Conservation (phyloP, 2,329 filamentous ascomycete species). For the Reticulascus tulasneorum region DNA sequence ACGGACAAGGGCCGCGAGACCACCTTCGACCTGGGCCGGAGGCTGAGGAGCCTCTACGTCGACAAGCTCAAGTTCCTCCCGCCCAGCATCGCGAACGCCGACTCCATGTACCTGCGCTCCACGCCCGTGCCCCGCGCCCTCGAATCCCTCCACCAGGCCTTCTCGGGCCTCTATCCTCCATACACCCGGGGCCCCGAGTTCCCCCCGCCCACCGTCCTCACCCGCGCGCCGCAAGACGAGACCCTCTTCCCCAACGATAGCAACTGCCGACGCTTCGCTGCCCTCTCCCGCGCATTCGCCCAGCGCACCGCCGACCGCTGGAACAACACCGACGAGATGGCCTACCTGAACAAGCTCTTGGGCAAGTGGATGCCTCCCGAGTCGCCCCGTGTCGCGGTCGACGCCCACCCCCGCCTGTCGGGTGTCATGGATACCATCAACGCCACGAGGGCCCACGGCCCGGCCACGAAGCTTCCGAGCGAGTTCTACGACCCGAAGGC, state of each 20-base stretch:
- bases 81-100: constrained; percentile 40
- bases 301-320: constrained; percentile 67
- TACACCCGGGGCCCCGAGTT: constrained; percentile 41
- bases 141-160: constrained; percentile 72
- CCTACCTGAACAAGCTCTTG: constrained; percentile 71
- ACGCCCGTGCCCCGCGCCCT: constrained; percentile 73
- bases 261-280: constrained; percentile 68
- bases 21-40: constrained; percentile 63
- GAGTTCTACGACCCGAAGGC: constrained; percentile 83
- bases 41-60: constrained; percentile 69
- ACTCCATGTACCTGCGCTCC: constrained; percentile 68
- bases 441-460: constrained; percentile 78
- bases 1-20: constrained; percentile 72
- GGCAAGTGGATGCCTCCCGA: constrained; percentile 81
- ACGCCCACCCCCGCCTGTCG: constrained; percentile 76
- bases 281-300: constrained; percentile 66
- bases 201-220: constrained; percentile 61
- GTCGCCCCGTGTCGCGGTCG: constrained; percentile 68
- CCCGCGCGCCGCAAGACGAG: constrained; percentile 63
- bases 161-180: constrained; percentile 69
- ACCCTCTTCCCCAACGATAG: constrained; percentile 74
- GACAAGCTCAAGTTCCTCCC: constrained; percentile 72
- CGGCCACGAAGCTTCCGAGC: constrained; percentile 70
- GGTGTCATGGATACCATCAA: constrained; percentile 96
- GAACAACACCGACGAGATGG: constrained; percentile 77